phyloP scores from a whole-genome alignment of 2,329 filamentous ascomycete genomes.

The Neonectria ditissima region DNA sequence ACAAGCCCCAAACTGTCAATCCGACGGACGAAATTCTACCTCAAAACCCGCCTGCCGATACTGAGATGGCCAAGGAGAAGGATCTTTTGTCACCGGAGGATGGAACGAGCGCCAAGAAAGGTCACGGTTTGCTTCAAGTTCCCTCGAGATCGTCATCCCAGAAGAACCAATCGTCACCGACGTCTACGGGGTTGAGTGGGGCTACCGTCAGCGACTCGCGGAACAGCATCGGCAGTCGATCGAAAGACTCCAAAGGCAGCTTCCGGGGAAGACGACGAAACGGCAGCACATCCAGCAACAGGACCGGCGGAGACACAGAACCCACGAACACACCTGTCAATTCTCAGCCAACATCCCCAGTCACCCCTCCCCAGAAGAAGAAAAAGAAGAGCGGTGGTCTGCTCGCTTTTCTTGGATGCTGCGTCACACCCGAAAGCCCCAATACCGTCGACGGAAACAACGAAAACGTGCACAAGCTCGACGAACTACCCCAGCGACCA shows the following conservation, averaged over 20 bases:
- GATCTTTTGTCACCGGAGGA: conserved; percentile 57
- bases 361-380: conserved; percentile 62
- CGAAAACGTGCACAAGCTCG: conserved; percentile 68
- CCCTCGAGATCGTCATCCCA: conserved; percentile 73
- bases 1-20: conserved; percentile 44
- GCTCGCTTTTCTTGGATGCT: conserved; percentile 74
- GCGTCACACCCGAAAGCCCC: conserved; percentile 71
- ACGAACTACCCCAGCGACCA: conserved; percentile 67
- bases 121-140: conserved; percentile 66
- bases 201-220: conserved; percentile 68
- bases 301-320: conserved; percentile 66
- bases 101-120: conserved; percentile 59
- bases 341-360: conserved; percentile 65
- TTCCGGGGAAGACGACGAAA: conserved; percentile 73
- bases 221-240: conserved; percentile 72
- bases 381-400: conserved; percentile 68
- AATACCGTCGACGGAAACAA: conserved; percentile 65
- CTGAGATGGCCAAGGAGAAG: conserved; percentile 59
- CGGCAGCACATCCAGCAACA: conserved; percentile 75
- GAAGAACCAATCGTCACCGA: conserved; percentile 69
- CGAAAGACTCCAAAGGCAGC: conserved; percentile 74
- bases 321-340: conserved; percentile 62
- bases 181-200: conserved; percentile 70
- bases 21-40: conserved; percentile 48
- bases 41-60: conserved; percentile 49